These are phyloP conservation scores for Gossypium gossypioides DNA, from an alignment of 441 rosid genomes.

Conservation along the genomic window DNA sequence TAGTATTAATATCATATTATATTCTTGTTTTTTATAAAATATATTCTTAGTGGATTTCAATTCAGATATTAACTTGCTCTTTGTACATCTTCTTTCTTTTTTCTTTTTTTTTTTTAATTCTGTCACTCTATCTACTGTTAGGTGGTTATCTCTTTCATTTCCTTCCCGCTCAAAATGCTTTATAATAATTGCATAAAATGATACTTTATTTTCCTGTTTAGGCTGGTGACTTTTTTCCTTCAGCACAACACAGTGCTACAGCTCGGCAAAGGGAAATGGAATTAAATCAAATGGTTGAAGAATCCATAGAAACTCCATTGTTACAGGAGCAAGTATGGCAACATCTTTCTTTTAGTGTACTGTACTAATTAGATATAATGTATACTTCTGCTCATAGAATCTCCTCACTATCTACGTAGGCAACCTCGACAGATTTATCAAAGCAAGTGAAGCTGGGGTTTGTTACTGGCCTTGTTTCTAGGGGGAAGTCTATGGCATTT, in stretches of 20 bases:
- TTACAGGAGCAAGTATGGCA: slow-evolving; percentile 48
- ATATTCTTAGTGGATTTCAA: not conserved
- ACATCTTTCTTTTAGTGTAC: not conserved
- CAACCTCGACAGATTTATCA: slow-evolving; percentile 48
- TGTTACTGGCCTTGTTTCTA: slow-evolving; percentile 71
- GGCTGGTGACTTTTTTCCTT: slow-evolving; percentile 75
- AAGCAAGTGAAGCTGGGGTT: slow-evolving; percentile 87
- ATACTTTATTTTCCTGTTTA: slow-evolving; percentile 19
- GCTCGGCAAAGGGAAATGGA: slow-evolving; percentile 65
- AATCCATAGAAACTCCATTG: slow-evolving; percentile 64
- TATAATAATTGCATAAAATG: not conserved
- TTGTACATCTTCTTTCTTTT: not conserved
- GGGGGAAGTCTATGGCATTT: slow-evolving; percentile 71
- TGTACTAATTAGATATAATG: not conserved
- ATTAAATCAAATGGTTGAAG: slow-evolving; percentile 47
- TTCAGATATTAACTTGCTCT: not conserved
- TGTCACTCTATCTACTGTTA: not conserved
- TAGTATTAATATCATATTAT: not conserved
- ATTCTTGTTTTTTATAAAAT: not conserved
- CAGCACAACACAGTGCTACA: slow-evolving; percentile 53
- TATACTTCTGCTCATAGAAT: slow-evolving; percentile 8
- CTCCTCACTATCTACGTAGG: slow-evolving; percentile 32
- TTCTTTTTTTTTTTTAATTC: not conserved
- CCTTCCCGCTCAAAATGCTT: not conserved
- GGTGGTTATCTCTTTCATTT: not conserved